These are phyloP conservation scores for Amanita rimosa DNA, from an alignment of 768 basidiomycete species.

Conservation along the genomic window DNA sequence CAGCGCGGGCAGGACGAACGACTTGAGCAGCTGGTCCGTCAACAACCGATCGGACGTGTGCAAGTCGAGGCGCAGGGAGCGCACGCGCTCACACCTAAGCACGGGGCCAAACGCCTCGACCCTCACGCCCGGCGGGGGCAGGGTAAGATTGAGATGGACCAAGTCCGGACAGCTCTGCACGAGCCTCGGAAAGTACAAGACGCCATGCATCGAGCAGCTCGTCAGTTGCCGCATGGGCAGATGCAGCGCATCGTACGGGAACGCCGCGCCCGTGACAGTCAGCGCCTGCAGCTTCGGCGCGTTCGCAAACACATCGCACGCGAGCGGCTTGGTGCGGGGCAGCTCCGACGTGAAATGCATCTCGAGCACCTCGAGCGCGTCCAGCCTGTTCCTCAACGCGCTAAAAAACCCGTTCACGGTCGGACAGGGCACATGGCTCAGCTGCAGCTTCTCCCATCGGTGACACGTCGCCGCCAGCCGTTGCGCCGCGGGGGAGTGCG, in stretches of 20 bases:
- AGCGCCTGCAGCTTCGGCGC: background rate
- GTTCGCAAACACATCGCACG: background rate
- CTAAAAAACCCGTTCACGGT: background rate
- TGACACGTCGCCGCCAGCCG: background rate
- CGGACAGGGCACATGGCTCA: conserved; percentile 2
- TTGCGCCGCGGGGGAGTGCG: conserved; percentile 2
- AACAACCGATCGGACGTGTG: background rate
- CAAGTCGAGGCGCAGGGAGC: conserved; percentile 2
- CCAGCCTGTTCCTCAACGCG: conserved; percentile 1
- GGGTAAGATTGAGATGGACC: background rate
- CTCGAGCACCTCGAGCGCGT: conserved; percentile 2
- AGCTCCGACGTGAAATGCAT: conserved; percentile 3
- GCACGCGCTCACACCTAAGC: background rate
- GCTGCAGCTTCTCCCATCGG: conserved; percentile 1
- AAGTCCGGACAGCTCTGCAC: background rate
- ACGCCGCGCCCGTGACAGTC: background rate
- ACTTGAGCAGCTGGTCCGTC: background rate
- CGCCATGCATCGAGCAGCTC: conserved; percentile 1
- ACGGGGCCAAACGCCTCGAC: background rate
- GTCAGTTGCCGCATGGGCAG: conserved; percentile 1
- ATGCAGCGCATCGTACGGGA: conserved; percentile 1
- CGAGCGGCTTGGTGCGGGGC: background rate
- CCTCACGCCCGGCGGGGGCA: background rate
- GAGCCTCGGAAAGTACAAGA: background rate
- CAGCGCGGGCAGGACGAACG: conserved; percentile 1